Conservation (phyloP, 1,284 basidiomycete species). For the Melampsora americana region DNA sequence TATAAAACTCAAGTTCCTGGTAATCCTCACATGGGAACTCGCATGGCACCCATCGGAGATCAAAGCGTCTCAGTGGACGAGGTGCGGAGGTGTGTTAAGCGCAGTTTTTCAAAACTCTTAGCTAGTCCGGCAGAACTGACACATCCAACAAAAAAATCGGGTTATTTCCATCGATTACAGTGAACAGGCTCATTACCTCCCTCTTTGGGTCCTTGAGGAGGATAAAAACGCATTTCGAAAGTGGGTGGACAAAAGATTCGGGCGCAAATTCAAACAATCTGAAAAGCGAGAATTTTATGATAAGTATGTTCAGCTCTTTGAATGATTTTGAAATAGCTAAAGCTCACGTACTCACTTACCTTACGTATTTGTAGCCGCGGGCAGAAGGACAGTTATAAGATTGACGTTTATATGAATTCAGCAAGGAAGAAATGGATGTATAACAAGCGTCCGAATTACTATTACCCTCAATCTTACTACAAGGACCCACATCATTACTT, state of each 20-base stretch:
- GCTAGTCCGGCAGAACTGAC: neutral
- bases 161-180: neutral
- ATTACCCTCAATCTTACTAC: neutral
- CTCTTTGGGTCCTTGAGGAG: neutral
- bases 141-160: neutral
- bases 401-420: constrained; percentile 1
- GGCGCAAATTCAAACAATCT: neutral
- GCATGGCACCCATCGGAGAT: no score
- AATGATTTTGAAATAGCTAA: neutral
- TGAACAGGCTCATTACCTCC: no score
- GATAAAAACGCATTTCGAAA: neutral
- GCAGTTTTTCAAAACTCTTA: neutral
- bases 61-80: neutral
- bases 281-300: neutral
- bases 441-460: no score
- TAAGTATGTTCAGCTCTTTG: neutral
- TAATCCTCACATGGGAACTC: no score
- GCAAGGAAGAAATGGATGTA: neutral
- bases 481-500: constrained; percentile 2
- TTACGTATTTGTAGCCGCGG: neutral
- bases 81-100: neutral
- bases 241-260: neutral
- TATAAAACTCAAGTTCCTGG: no score
- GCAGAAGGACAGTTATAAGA: neutral
- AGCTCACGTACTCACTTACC: neutral